Evolutionary conservation across 345 rosid species (phyloP).

Genomic region (Clarkia xantiana): DNA sequence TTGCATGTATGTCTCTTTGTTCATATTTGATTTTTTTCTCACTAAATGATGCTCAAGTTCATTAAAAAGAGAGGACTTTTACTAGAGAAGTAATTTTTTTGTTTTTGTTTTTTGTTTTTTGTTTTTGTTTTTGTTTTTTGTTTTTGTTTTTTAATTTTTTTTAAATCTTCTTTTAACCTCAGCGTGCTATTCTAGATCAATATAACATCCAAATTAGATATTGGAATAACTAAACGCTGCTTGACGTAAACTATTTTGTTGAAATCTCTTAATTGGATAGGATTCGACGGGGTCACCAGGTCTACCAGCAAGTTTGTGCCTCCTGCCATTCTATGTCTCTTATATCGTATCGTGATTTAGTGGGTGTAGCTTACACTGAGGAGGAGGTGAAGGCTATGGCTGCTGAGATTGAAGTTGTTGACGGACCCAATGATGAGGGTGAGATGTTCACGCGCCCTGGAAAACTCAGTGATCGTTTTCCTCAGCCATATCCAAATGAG

Average conservation of each 20-base stretch:
- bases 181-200: too few species aligned
- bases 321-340: constrained; percentile 99
- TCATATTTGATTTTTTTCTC: too few species aligned
- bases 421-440: constrained; percentile 99
- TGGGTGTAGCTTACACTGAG: constrained; percentile 97
- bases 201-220: too few species aligned
- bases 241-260: too few species aligned
- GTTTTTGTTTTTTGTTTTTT: too few species aligned
- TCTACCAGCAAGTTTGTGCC: constrained; percentile 94
- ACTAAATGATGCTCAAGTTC: too few species aligned
- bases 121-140: too few species aligned
- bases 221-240: too few species aligned
- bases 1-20: neutral
- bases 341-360: constrained; percentile 82
- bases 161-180: too few species aligned
- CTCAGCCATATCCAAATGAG: constrained; percentile 86
- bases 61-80: too few species aligned
- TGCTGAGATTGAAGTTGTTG: constrained; percentile 94
- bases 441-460: constrained; percentile 99
- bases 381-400: constrained; percentile 99
- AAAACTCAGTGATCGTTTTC: constrained; percentile 92
- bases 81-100: too few species aligned
- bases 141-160: too few species aligned
- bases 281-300: constrained; percentile 99
- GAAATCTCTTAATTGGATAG: constrained; percentile 14